Percentiles rank a stretch among this genome's conserved stretches.
Conservation (phyloP, 306 rosid genomes). For the Acacia melanoxylon region DNA sequence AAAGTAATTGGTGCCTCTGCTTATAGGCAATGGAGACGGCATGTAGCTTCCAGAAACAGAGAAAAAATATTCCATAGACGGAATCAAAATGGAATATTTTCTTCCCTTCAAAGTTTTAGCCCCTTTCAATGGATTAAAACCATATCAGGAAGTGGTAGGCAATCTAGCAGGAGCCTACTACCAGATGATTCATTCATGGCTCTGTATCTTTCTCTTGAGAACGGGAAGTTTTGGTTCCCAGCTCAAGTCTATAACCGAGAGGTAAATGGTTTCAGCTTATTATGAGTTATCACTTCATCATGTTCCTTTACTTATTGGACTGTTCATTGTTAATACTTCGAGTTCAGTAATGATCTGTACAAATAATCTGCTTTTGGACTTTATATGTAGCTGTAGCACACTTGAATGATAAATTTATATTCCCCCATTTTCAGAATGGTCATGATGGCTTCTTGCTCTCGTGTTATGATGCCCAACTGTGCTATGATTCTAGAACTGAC, state of each 20-base stretch:
- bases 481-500: conserved; percentile 47
- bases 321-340: not conserved
- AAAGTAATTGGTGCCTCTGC: conserved; percentile 65
- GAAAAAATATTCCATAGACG: not conserved
- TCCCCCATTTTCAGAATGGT: conserved; percentile 49
- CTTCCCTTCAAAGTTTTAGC: conserved; percentile 34
- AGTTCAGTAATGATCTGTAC: not conserved
- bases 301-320: not conserved
- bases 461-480: conserved; percentile 64
- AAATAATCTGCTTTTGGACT: not conserved
- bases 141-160: conserved; percentile 35
- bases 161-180: conserved; percentile 27
- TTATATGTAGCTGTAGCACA: not conserved
- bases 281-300: not conserved
- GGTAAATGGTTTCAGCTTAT: conserved; percentile 48
- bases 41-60: conserved; percentile 43
- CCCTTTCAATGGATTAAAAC: conserved; percentile 47
- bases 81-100: conserved; percentile 39
- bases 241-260: conserved; percentile 97
- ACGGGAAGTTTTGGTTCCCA: conserved; percentile 84
- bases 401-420: not conserved
- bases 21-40: conserved; percentile 61
- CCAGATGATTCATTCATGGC: conserved; percentile 60
- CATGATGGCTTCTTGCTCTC: conserved; percentile 68
- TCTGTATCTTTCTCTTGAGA: conserved; percentile 80